A percentile compares a stretch with the other conserved stretches of the same genome.
These are phyloP conservation scores for Phyllostachys edulis DNA, from an alignment of 176 grass and related monocot species.

Conservation along the genomic window DNA sequence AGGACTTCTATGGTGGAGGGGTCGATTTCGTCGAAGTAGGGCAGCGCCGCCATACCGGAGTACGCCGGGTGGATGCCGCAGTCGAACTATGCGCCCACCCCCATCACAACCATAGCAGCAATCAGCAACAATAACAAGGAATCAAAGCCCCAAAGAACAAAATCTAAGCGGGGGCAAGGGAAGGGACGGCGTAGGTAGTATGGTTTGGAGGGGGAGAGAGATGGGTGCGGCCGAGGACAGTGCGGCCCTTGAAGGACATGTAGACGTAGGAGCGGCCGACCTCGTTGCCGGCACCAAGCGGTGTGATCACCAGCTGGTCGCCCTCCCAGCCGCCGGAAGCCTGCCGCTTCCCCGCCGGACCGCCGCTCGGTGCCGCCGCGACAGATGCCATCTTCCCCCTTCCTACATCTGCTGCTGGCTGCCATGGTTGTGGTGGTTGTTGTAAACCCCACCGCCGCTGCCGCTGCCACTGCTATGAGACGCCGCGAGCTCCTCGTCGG, in stretches of 20 bases:
- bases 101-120: neutral
- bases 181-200: no score
- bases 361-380: neutral
- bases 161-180: neutral
- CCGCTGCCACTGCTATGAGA: no score
- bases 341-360: constrained; percentile 31
- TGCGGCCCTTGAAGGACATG: constrained; percentile 94
- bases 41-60: constrained; percentile 80
- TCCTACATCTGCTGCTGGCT: no score
- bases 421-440: no score
- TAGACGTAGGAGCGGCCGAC: constrained; percentile 95
- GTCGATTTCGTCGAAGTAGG: constrained; percentile 97
- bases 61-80: constrained; percentile 97
- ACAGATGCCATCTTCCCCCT: constrained; percentile 21
- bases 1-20: constrained; percentile 91
- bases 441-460: no score
- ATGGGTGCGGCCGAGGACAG: constrained; percentile 51
- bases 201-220: neutral
- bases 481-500: no score
- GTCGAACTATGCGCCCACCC: constrained; percentile 61
- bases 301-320: constrained; percentile 70
- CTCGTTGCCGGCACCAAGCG: constrained; percentile 85
- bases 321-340: constrained; percentile 52
- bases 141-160: neutral
- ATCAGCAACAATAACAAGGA: neutral